Conservation (phyloP, 768 basidiomycete genomes). For the Termitomyces sp. region DNA sequence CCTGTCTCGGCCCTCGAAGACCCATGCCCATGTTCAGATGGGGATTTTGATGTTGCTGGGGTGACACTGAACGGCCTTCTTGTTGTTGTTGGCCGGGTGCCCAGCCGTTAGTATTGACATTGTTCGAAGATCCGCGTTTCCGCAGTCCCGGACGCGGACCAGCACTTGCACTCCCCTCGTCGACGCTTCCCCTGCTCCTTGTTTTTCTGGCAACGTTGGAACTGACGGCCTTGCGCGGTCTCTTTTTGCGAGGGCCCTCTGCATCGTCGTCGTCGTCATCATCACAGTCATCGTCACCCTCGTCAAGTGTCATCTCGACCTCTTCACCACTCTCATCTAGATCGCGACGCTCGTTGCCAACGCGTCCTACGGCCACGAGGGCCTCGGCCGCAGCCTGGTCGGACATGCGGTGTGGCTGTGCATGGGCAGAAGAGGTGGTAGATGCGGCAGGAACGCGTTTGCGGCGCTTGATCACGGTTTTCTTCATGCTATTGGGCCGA, state of each 20-base stretch:
- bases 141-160: conserved; percentile 11
- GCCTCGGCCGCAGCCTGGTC: conserved; percentile 90
- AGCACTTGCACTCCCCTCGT: conserved; percentile 14
- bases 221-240: conserved; percentile 35
- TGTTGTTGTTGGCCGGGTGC: not conserved
- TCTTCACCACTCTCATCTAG: conserved; percentile 31
- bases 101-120: conserved; percentile 6
- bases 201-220: conserved; percentile 20
- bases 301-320: conserved; percentile 34
- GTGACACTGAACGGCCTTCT: conserved; percentile 7
- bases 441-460: conserved; percentile 96
- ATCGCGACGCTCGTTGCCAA: conserved; percentile 29
- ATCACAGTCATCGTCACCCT: conserved; percentile 34
- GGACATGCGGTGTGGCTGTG: conserved; percentile 38
- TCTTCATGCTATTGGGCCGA: conserved; percentile 97
- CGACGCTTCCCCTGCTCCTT: conserved; percentile 11
- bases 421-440: conserved; percentile 19
- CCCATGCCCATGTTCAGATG: conserved; percentile 20
- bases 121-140: conserved; percentile 9
- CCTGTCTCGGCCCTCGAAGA: conserved; percentile 9
- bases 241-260: conserved; percentile 48
- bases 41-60: conserved; percentile 9
- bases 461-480: conserved; percentile 96
- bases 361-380: conserved; percentile 75
- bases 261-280: conserved; percentile 38